A percentile compares a stretch with the other conserved stretches of the same genome.
Conservation (phyloP, 75 land plant species). For the Cunninghamia lanceolata region DNA sequence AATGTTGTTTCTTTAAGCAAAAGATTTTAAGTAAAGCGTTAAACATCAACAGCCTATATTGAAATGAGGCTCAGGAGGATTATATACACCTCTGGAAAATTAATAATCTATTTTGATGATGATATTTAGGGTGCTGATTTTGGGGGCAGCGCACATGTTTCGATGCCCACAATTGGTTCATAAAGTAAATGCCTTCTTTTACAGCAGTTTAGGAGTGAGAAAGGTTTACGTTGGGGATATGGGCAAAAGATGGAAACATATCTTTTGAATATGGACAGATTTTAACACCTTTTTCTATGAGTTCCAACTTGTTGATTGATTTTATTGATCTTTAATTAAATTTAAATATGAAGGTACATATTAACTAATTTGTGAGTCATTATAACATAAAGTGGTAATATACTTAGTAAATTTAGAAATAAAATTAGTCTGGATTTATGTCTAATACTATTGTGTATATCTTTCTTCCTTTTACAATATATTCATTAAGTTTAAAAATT, state of each 20-base stretch:
- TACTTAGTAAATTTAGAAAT: background rate
- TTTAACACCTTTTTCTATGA: background rate
- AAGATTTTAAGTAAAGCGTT: background rate
- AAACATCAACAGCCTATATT: background rate
- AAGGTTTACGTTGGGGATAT: background rate
- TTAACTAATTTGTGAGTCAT: background rate
- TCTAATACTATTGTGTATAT: background rate
- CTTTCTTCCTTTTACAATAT: background rate
- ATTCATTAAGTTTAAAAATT: background rate
- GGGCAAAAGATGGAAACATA: background rate
- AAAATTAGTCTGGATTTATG: background rate
- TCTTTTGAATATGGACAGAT: background rate
- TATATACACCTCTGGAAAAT: too few relatives aligned
- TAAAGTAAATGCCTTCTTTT: too few relatives aligned
- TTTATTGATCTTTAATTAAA: background rate
- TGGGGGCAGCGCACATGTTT: background rate
- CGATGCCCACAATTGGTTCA: background rate
- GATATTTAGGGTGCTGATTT: background rate
- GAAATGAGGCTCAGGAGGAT: background rate
- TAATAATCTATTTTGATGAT: background rate
- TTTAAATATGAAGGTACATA: background rate
- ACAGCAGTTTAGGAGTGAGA: background rate
- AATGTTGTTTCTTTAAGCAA: background rate
- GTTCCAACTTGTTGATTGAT: background rate
- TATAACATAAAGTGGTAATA: background rate